phyloP scores from a whole-genome alignment of 768 basidiomycete species.

The Pholiota microspora region DNA sequence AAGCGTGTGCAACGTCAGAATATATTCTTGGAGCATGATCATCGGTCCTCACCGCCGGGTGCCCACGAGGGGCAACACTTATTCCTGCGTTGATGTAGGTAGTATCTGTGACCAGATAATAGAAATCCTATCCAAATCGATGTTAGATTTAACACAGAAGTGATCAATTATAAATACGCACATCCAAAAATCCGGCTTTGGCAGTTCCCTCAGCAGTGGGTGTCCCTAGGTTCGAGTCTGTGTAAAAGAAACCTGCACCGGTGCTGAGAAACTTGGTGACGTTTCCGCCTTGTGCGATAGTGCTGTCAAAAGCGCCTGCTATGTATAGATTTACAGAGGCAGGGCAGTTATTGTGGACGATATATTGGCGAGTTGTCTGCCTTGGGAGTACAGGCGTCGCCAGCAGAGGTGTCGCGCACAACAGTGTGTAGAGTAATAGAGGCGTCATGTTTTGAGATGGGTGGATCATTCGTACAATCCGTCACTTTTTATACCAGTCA shows the following conservation, averaged over 20 bases:
- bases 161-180: slow-evolving; percentile 6
- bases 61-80: slow-evolving; percentile 22
- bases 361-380: slow-evolving; percentile 8
- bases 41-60: slow-evolving; percentile 17
- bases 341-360: slow-evolving; percentile 24
- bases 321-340: slow-evolving; percentile 22
- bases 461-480: neutral
- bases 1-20: neutral
- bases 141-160: slow-evolving; percentile 6
- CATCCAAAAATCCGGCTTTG: slow-evolving; percentile 20
- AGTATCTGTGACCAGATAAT: slow-evolving; percentile 29
- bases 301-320: slow-evolving; percentile 14
- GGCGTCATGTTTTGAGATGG: neutral
- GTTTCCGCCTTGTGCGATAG: slow-evolving; percentile 10
- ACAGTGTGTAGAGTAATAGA: neutral
- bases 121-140: slow-evolving; percentile 16
- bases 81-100: slow-evolving; percentile 32
- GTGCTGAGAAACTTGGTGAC: slow-evolving; percentile 14
- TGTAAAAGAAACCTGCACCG: slow-evolving; percentile 21
- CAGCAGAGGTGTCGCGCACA: neutral
- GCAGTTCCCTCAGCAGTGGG: slow-evolving; percentile 12
- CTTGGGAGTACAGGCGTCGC: slow-evolving; percentile 8
- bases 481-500: neutral
- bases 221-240: slow-evolving; percentile 20
- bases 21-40: neutral